Conservation (phyloP, 2,329 filamentous ascomycete species). For the Hawksworthiomyces lignivorus region DNA sequence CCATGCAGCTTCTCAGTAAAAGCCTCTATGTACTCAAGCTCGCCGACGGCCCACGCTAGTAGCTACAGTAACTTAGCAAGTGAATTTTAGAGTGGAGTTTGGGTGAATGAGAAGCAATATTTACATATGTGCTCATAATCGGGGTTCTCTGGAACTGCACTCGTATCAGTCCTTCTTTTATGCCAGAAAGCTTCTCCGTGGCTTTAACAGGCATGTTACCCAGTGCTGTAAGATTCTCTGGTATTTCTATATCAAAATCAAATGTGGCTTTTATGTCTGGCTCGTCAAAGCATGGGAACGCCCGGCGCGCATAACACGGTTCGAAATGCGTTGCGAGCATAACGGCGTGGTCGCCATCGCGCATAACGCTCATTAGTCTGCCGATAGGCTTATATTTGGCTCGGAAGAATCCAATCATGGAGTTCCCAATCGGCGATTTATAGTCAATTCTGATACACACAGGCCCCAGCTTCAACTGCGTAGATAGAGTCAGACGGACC, state of each 20-base stretch:
- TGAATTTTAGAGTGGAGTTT: no score
- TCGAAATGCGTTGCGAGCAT: slow-evolving; percentile 98
- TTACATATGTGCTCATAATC: slow-evolving; percentile 87
- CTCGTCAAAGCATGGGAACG: slow-evolving; percentile 97
- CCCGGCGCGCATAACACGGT: slow-evolving; percentile 85
- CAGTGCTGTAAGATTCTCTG: slow-evolving; percentile 76
- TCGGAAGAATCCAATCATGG: slow-evolving; percentile 96
- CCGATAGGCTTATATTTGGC: slow-evolving; percentile 65
- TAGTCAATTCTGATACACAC: no score
- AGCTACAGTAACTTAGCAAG: no score
- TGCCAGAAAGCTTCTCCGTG: slow-evolving; percentile 32
- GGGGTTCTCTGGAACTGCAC: slow-evolving; percentile 80
- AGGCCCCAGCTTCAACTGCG: no score
- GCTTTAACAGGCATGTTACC: slow-evolving; percentile 93
- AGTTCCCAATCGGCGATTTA: no score
- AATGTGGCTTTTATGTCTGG: slow-evolving; percentile 95
- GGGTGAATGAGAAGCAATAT: no score
- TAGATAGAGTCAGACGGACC: no score
- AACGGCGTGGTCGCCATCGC: slow-evolving; percentile 57
- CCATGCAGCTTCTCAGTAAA: slow-evolving; percentile 83
- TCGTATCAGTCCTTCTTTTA: slow-evolving; percentile 50
- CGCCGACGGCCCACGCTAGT: slow-evolving; percentile 87
- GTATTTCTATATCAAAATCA: slow-evolving; percentile 86
- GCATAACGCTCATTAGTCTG: slow-evolving; percentile 63
- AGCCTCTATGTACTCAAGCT: slow-evolving; percentile 94